Base-by-base conservation (phyloP, 345 rosid genomes). In the Bruguiera parviflora region DNA sequence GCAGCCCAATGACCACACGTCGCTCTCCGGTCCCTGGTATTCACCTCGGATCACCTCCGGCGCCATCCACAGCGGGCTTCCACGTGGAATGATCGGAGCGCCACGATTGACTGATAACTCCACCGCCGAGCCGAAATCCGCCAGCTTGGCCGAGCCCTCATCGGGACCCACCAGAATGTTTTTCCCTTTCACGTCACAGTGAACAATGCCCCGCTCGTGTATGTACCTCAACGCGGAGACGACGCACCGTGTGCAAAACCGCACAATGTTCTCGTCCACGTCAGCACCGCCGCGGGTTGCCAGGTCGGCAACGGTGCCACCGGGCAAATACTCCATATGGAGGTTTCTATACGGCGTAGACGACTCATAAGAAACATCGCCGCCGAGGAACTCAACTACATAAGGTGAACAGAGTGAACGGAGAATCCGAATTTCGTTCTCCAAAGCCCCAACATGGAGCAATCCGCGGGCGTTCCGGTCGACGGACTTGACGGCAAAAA, bases 51-150 rank as follows among this genome's bases (percentile, higher is more conserved):
- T 60, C 67, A 89, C 97, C 83, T 91, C 97, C 71, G 97, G 97
- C 25, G 97, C 97, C 95, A 91, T 91, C 97, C 95, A 91, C 13
- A 91, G 80, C 15, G 97, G 97, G 52, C 95, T 91, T 72, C 97
- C 97, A 39, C 95, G 92, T 29, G 91, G 89, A 72, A 64, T 10
- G 47, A 67, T n/a, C 31, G 29, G 60, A 10, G 27, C 65, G 22
- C 60, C 21, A 1, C 29, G 37, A 33, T 33, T 33, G 37, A 33
- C 67, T 25, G 31, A 67, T 1, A 69, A 6, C 58, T 75, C 61
- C 1, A 76, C 21, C 46, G 97, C 88, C 2, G 92, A 84, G 19
- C 97, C 97, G 74, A 91, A 91, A 73, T 91, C 97, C 53, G 87
- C 92, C 32, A 91, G 89, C 75, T 91, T 91, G 6, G 80, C 82